Evolutionary conservation across 208 protist species (phyloP).

Genomic region (Phytomonas sp.): DNA sequence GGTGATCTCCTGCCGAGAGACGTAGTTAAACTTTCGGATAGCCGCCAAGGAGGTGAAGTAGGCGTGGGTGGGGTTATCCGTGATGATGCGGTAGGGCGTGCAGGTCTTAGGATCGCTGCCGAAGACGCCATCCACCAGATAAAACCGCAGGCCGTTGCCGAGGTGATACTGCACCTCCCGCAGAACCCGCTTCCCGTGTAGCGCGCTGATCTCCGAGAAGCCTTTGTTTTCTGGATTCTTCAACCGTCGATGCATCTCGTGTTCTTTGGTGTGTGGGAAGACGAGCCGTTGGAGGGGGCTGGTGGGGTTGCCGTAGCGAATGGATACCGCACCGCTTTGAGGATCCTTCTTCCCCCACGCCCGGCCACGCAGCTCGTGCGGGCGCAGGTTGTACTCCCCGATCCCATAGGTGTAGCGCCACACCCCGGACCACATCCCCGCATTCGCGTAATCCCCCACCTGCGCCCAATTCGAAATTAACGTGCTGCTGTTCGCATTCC

Average conservation of each 20-base stretch:
- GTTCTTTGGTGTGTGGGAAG: conserved; percentile 82
- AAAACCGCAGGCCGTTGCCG: conserved; percentile 82
- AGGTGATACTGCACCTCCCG: conserved; percentile 87
- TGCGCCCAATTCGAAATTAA: conserved; percentile 79
- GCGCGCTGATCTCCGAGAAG: conserved; percentile 41
- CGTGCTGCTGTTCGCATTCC: conserved; percentile 83
- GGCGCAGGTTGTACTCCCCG: conserved; percentile 84
- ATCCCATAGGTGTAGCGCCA: conserved; percentile 86
- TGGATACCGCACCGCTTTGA: conserved; percentile 44
- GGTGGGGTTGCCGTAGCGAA: conserved; percentile 32
- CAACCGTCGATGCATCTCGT: conserved; percentile 72
- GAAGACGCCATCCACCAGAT: conserved; percentile 82
- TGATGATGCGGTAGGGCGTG: conserved; percentile 86
- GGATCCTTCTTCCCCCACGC: conserved; percentile 61
- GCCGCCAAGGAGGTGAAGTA: conserved; percentile 79
- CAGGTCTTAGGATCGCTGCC: conserved; percentile 57
- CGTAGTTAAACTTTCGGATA: conserved; percentile 80
- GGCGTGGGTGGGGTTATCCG: conserved; percentile 82
- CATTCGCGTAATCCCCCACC: conserved; percentile 84
- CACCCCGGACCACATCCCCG: conserved; percentile 84
- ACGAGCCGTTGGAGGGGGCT: conserved; percentile 38
- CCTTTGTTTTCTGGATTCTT: conserved; percentile 52
- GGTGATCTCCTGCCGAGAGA: conserved; percentile 75
- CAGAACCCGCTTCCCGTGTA: conserved; percentile 83
- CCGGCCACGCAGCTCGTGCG: conserved; percentile 56